A percentile compares a stretch with the other conserved stretches of the same genome.
Evolutionary conservation across 768 basidiomycete species (phyloP).

Genomic region (Mycena venus): DNA sequence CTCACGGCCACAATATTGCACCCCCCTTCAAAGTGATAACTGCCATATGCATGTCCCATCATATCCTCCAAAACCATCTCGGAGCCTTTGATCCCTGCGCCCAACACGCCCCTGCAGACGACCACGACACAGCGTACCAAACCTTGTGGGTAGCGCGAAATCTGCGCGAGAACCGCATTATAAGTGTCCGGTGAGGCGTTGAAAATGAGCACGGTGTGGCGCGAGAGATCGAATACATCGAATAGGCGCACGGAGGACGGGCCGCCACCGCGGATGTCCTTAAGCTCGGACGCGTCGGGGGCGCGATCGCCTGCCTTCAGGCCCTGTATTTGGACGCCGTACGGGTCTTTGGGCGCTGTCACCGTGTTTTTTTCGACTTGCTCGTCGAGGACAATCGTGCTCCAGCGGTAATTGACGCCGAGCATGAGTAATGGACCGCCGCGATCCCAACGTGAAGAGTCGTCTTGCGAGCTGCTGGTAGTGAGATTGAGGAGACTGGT

Average conservation of each 20-base stretch:
- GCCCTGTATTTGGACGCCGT: conserved; percentile 29
- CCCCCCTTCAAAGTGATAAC: not conserved
- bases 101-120: not conserved
- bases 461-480: not conserved
- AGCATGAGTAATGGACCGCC: conserved; percentile 52
- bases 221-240: conserved; percentile 42
- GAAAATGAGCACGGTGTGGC: conserved; percentile 53
- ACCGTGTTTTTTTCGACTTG: conserved; percentile 36
- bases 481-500: conserved; percentile 31
- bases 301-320: conserved; percentile 7
- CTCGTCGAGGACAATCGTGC: conserved; percentile 61
- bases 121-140: conserved; percentile 55
- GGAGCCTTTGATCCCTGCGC: not conserved
- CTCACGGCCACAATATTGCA: not conserved
- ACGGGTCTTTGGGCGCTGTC: conserved; percentile 36
- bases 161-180: not conserved
- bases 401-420: conserved; percentile 68
- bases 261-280: conserved; percentile 10
- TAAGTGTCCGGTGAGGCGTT: conserved; percentile 16
- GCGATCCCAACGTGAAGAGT: conserved; percentile 35
- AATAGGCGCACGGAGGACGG: conserved; percentile 35
- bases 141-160: conserved; percentile 42
- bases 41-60: not conserved
- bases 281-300: conserved; percentile 55
- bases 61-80: conserved; percentile 4